Conservation (phyloP, 331 rosid genomes). For the Saraca asoca region DNA sequence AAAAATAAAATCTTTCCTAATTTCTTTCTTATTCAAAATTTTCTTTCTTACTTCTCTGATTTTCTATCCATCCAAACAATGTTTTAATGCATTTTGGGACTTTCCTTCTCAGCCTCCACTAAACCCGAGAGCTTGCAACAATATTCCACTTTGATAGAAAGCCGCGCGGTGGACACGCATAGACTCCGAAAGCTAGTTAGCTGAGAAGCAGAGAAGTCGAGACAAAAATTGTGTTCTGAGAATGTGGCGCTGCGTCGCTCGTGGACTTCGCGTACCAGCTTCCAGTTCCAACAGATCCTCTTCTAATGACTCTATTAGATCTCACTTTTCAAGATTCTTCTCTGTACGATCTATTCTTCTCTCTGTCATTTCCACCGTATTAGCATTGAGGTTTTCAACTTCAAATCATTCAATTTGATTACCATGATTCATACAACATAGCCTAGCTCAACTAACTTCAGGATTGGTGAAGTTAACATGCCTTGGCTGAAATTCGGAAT, state of each 20-base stretch:
- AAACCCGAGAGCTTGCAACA: too few species aligned
- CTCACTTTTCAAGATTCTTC: slow-evolving; percentile 73
- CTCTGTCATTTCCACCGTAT: background rate
- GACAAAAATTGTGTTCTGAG: background rate
- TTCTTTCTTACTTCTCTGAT: too few species aligned
- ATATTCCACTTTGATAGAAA: too few species aligned
- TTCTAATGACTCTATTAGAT: slow-evolving; percentile 53
- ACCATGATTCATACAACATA: too few species aligned
- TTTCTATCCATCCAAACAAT: too few species aligned
- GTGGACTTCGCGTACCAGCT: slow-evolving; percentile 61
- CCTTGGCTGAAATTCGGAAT: background rate
- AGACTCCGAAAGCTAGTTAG: background rate
- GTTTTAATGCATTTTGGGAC: too few species aligned
- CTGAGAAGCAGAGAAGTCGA: background rate
- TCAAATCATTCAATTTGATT: background rate
- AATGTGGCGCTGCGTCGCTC: slow-evolving; percentile 97
- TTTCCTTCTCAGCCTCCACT: too few species aligned
- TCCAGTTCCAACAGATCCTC: slow-evolving; percentile 54
- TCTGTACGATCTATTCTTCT: slow-evolving; percentile 51
- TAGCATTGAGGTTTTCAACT: slow-evolving; percentile 1
- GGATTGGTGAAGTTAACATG: too few species aligned
- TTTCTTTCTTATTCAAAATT: too few species aligned
- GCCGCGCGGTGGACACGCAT: too few species aligned
- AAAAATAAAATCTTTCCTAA: too few species aligned
- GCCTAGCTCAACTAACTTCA: too few species aligned